These are phyloP conservation scores for Gossypium bickii DNA, from an alignment of 345 rosid genomes.

Conservation along the genomic window DNA sequence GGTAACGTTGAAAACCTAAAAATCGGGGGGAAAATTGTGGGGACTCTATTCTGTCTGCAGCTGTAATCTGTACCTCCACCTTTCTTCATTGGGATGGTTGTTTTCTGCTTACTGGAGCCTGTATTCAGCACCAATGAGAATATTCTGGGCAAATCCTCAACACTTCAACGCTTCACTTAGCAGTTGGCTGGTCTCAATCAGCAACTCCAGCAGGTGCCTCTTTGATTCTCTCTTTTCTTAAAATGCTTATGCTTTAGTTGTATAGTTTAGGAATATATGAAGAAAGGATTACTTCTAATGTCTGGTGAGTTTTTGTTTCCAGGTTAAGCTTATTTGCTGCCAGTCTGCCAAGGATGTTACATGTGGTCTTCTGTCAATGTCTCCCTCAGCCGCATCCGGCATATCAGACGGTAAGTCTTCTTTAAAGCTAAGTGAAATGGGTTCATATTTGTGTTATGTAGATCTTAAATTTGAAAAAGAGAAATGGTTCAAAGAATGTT, in stretches of 20 bases:
- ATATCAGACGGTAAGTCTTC: neutral
- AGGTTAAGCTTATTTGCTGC: neutral
- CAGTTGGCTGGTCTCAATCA: neutral
- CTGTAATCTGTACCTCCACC: neutral
- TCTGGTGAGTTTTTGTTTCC: neutral
- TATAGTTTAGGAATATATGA: neutral
- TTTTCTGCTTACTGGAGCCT: neutral
- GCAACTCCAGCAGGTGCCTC: neutral
- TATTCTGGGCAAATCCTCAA: neutral
- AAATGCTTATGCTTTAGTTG: neutral
- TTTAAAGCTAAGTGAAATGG: neutral
- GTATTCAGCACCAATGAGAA: neutral
- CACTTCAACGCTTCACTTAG: neutral
- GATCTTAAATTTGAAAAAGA: neutral
- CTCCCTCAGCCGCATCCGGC: conserved; percentile 36
- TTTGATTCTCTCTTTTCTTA: neutral
- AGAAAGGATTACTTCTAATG: neutral
- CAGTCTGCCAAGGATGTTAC: conserved; percentile 84
- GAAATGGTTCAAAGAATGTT: neutral
- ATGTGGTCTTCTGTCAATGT: conserved; percentile 77
- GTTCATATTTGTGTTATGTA: neutral
- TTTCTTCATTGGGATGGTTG: neutral
- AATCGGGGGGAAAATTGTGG: neutral
- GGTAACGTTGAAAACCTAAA: neutral
- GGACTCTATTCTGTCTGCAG: neutral